These are phyloP conservation scores for Plicaturopsis crispa DNA, from an alignment of 768 basidiomycete species.

Conservation along the genomic window DNA sequence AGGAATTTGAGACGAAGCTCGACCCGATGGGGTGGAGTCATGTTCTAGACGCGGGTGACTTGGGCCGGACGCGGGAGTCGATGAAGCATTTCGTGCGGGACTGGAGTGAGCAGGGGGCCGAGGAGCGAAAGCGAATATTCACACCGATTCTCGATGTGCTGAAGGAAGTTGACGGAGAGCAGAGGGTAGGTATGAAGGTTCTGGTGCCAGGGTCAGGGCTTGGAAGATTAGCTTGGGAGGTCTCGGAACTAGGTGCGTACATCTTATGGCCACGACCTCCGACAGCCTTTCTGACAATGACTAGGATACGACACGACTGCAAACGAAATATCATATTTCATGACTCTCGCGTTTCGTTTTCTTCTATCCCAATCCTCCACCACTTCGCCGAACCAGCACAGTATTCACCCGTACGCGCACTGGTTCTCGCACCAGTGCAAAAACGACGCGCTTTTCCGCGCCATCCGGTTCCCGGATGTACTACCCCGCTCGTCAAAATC, in stretches of 20 bases:
- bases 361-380: slow-evolving; percentile 44
- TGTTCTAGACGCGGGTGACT: slow-evolving; percentile 21
- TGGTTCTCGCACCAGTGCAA: slow-evolving; percentile 66
- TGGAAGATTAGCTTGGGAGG: slow-evolving; percentile 62
- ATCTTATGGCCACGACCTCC: no score
- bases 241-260: slow-evolving; percentile 45
- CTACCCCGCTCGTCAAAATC: slow-evolving; percentile 38
- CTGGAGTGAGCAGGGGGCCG: slow-evolving; percentile 53
- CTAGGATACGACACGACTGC: slow-evolving; percentile 47
- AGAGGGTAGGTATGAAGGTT: slow-evolving; percentile 29
- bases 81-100: slow-evolving; percentile 67
- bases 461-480: slow-evolving; percentile 52
- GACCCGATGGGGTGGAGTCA: slow-evolving; percentile 3
- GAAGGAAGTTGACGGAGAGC: slow-evolving; percentile 11
- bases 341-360: slow-evolving; percentile 54
- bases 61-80: slow-evolving; percentile 46
- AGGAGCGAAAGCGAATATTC: slow-evolving; percentile 50
- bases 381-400: slow-evolving; percentile 34
- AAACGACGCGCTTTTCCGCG: slow-evolving; percentile 40
- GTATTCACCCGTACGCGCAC: slow-evolving; percentile 51
- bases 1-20: slow-evolving; percentile 17
- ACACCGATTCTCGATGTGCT: slow-evolving; percentile 48
- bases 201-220: slow-evolving; percentile 62
- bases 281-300: no score
- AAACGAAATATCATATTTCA: slow-evolving; percentile 58